phyloP scores from a whole-genome alignment of 2,329 filamentous ascomycete species.

The Fusarium coicis region DNA sequence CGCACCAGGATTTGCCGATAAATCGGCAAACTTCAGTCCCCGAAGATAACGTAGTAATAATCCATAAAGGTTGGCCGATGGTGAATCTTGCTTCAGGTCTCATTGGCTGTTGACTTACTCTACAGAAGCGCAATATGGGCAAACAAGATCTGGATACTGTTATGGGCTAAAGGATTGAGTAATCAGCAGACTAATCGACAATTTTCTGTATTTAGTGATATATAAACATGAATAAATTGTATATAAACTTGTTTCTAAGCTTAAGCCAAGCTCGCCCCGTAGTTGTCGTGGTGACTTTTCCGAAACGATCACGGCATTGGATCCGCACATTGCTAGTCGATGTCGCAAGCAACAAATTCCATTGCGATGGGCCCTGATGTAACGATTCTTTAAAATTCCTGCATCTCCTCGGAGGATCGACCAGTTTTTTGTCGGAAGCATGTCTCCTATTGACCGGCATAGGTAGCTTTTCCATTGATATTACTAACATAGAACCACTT shows the following conservation, averaged over 20 bases:
- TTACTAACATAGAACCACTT: neutral
- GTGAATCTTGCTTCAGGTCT: neutral
- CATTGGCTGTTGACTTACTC: too few relatives aligned
- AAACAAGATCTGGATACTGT: rapidly evolving
- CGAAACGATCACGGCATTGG: neutral
- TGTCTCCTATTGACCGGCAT: neutral
- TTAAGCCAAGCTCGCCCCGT: neutral
- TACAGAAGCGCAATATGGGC: too few relatives aligned
- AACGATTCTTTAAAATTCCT: neutral
- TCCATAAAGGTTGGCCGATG: neutral
- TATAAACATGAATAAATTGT: neutral
- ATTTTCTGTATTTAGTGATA: too few relatives aligned
- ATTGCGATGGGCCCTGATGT: neutral
- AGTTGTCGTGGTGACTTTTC: neutral
- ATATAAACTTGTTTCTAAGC: neutral
- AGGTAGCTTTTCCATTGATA: neutral
- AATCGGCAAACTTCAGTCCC: too few relatives aligned
- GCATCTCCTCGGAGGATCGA: neutral
- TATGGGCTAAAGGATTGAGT: too few relatives aligned
- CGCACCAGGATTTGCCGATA: neutral
- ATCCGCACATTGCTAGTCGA: neutral
- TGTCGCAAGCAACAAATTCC: neutral
- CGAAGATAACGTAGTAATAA: rapidly evolving
- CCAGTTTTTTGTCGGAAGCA: neutral
- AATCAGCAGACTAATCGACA: rapidly evolving